Base-by-base conservation (phyloP, 2,329 filamentous ascomycete species). In the Exophiala xenobiotica region DNA sequence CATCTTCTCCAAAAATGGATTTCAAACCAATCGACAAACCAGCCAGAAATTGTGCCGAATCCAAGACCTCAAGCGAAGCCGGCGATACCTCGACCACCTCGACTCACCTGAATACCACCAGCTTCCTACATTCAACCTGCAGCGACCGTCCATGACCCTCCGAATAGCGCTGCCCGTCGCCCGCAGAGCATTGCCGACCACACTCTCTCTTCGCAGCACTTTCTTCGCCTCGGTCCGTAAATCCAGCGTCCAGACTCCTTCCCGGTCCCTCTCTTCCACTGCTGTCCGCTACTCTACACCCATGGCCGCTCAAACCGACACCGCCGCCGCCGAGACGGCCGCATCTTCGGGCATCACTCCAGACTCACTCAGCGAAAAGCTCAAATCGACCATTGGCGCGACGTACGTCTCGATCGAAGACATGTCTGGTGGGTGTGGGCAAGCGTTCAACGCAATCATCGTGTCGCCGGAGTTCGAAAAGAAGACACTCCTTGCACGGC, bases 371-470 rank as follows among this genome's bases (percentile, higher is more conserved):
- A 83, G 80, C 65, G 74, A 75, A 37, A 87, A 86, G 53, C 78
- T 96, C 61, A 79, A 77, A 29, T 75, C 86, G 62, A 82, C 84
- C 59, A 77, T 96, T 48, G 78, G 82, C 51, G 90, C 90, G 18
- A 78, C 79, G 22, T 82, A 95, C 73, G 90, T 96, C 58, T 85
- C 93, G 64, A 90, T 96, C 62, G 87, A 88, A 59, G 92, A 97
- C 73, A 83, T 95, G 77, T 96, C 90, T 59, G 92, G 84, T 58
- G 85, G 85, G 49, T 87, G 85, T 64, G 85, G 85, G 35, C 83
- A 87, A 68, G 84, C 85, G 63, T 87, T 81, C 70, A 80, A 85
- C 61, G 84, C 83, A 3, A 76, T 85, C 39, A 87, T 88, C 46
- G 84, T 88, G 19, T 88, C 85, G 6, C 77, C 85, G 24, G 74